Conservation (phyloP, 2,329 filamentous ascomycete species). For the Fragosphaeria purpurea region DNA sequence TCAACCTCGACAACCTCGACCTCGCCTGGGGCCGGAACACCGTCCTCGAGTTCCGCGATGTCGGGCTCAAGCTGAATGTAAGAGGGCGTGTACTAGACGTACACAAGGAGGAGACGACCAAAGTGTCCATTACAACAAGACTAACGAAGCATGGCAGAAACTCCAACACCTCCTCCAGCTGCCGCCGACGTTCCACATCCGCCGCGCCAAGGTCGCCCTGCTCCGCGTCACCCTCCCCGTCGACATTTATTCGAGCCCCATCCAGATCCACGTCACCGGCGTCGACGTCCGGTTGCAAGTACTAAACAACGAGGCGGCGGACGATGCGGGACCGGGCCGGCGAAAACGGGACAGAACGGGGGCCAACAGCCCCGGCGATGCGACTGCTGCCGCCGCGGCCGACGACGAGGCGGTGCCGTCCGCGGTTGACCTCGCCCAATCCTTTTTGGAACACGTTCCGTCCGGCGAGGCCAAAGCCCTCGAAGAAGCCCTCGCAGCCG, state of each 20-base stretch:
- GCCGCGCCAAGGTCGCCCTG: constrained; percentile 63
- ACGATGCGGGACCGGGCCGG: neutral
- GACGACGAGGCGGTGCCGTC: constrained; percentile 46
- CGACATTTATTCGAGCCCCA: constrained; percentile 77
- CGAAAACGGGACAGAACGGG: neutral
- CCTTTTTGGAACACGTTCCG: constrained; percentile 65
- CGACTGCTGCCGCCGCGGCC: constrained; percentile 20
- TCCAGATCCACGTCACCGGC: constrained; percentile 71
- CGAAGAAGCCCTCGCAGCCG: constrained; percentile 56
- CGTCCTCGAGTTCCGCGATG: constrained; percentile 76
- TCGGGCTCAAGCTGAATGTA: constrained; percentile 71
- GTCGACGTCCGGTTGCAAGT: constrained; percentile 61
- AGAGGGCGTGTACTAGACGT: constrained; percentile 15
- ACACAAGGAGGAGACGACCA: too few relatives aligned
- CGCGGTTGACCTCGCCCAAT: constrained; percentile 63
- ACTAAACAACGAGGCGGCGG: neutral
- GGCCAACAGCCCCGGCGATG: constrained; percentile 16
- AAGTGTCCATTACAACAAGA: too few relatives aligned
- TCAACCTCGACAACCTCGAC: constrained; percentile 80
- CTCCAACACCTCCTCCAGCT: constrained; percentile 64
- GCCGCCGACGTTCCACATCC: constrained; percentile 59
- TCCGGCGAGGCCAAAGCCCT: constrained; percentile 55
- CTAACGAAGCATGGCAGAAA: constrained; percentile 45
- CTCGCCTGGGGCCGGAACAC: constrained; percentile 73
- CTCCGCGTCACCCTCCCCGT: constrained; percentile 77